Conservation (phyloP, 1,284 basidiomycete genomes). For the Wolfiporia cocos region DNA sequence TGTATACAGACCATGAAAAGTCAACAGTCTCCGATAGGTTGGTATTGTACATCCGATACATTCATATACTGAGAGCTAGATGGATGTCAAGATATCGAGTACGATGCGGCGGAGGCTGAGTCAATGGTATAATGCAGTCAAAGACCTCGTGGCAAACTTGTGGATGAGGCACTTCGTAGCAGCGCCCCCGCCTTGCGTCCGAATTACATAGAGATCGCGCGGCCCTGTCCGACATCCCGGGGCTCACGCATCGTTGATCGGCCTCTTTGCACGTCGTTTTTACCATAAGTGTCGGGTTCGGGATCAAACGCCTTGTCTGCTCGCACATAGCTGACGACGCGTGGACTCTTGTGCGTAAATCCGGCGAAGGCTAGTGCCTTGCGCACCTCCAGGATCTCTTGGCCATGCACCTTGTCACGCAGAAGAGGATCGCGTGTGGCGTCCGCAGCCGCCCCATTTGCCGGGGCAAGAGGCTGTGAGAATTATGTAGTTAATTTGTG, state of each 20-base stretch:
- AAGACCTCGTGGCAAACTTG: too few relatives aligned
- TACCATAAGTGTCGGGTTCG: slow-evolving; percentile 42
- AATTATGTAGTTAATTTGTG: slow-evolving; percentile 3
- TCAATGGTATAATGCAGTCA: too few relatives aligned
- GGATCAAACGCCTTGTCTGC: slow-evolving; percentile 67
- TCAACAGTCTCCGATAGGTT: too few relatives aligned
- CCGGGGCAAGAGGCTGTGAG: slow-evolving; percentile 77
- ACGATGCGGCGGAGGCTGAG: too few relatives aligned
- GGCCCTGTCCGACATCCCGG: slow-evolving; percentile 55
- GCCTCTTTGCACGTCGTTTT: slow-evolving; percentile 47
- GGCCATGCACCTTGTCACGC: slow-evolving; percentile 78
- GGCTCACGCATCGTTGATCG: slow-evolving; percentile 53
- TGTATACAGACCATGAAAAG: too few relatives aligned
- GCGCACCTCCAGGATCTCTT: slow-evolving; percentile 82
- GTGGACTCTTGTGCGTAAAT: slow-evolving; percentile 84
- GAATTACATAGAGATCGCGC: slow-evolving; percentile 69
- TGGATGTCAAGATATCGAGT: too few relatives aligned
- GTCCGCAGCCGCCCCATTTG: slow-evolving; percentile 78
- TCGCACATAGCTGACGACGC: slow-evolving; percentile 65
- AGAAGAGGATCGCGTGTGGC: slow-evolving; percentile 87
- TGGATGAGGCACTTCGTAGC: too few relatives aligned
- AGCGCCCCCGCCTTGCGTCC: too few relatives aligned
- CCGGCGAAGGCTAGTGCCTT: slow-evolving; percentile 89
- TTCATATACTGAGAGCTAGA: too few relatives aligned
- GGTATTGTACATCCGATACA: too few relatives aligned